These are phyloP conservation scores for Elsinoe ampelina DNA, from an alignment of 2,329 filamentous ascomycete species.

Conservation along the genomic window DNA sequence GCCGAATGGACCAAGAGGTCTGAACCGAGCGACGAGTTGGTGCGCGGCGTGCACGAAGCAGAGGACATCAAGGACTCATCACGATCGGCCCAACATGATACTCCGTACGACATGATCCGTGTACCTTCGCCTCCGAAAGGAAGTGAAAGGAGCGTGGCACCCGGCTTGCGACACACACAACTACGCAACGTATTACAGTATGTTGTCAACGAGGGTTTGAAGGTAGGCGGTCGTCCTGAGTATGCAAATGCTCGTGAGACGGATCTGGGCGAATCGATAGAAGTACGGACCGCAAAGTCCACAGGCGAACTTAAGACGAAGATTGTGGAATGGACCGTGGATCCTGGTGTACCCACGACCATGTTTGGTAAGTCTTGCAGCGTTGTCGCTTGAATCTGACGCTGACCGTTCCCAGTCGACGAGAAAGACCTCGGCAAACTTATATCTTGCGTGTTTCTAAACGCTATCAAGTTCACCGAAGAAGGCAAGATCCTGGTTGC, in stretches of 20 bases:
- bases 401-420: conserved; percentile 35
- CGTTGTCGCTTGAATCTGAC: not conserved
- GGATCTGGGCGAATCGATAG: conserved; percentile 40
- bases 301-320: conserved; percentile 38
- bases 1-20: conserved; percentile 17
- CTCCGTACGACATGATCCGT: conserved; percentile 6
- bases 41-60: conserved; percentile 23
- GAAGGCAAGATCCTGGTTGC: conserved; percentile 48
- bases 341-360: conserved; percentile 42
- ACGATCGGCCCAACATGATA: not conserved
- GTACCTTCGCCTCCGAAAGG: conserved; percentile 11
- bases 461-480: conserved; percentile 64
- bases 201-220: conserved; percentile 44
- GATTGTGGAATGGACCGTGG: conserved; percentile 42
- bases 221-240: conserved; percentile 44
- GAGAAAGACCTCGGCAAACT: conserved; percentile 56
- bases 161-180: conserved; percentile 39
- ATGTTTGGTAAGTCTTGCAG: conserved; percentile 35
- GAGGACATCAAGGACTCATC: conserved; percentile 17
- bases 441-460: conserved; percentile 54
- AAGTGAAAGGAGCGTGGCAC: conserved; percentile 32
- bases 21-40: conserved; percentile 21
- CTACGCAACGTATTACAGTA: conserved; percentile 42
- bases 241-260: conserved; percentile 41
- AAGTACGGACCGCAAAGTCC: conserved; percentile 36